These are phyloP conservation scores for Pythium phragmiticola DNA, from an alignment of 352 stramenopile genomes.

Conservation along the genomic window DNA sequence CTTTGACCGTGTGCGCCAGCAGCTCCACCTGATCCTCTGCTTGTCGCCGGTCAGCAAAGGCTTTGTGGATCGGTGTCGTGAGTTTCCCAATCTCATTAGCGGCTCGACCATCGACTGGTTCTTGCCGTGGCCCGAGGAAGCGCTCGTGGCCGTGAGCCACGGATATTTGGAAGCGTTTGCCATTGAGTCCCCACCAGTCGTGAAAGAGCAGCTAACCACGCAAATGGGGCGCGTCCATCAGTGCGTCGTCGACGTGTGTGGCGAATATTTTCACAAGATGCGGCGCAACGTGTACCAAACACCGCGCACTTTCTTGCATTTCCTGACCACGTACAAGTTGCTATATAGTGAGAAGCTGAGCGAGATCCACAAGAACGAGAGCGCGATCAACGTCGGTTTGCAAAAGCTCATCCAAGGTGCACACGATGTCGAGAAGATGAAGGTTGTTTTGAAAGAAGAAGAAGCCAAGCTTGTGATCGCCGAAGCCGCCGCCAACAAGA, in stretches of 20 bases:
- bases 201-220: slow-evolving; percentile 62
- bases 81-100: slow-evolving; percentile 88
- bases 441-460: slow-evolving; percentile 82
- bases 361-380: slow-evolving; percentile 81
- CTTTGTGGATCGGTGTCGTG: slow-evolving; percentile 80
- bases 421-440: slow-evolving; percentile 90
- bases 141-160: slow-evolving; percentile 77
- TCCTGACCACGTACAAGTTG: slow-evolving; percentile 73
- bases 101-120: slow-evolving; percentile 92
- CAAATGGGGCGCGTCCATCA: slow-evolving; percentile 81
- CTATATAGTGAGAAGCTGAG: slow-evolving; percentile 75
- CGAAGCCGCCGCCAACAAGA: slow-evolving; percentile 80
- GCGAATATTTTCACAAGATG: slow-evolving; percentile 75
- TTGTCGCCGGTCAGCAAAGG: slow-evolving; percentile 80
- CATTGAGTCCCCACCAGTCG: slow-evolving; percentile 52
- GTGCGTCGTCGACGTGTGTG: slow-evolving; percentile 65
- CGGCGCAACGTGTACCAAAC: slow-evolving; percentile 88
- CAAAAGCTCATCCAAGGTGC: slow-evolving; percentile 87
- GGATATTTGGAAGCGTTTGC: slow-evolving; percentile 72
- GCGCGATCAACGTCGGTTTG: slow-evolving; percentile 81
- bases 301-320: slow-evolving; percentile 86
- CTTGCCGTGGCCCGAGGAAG: slow-evolving; percentile 86
- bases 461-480: slow-evolving; percentile 85
- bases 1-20: slow-evolving; percentile 76
- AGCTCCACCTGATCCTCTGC: slow-evolving; percentile 87